Conservation (phyloP, 306 rosid species). For the Trichosanthes cucumerina region DNA sequence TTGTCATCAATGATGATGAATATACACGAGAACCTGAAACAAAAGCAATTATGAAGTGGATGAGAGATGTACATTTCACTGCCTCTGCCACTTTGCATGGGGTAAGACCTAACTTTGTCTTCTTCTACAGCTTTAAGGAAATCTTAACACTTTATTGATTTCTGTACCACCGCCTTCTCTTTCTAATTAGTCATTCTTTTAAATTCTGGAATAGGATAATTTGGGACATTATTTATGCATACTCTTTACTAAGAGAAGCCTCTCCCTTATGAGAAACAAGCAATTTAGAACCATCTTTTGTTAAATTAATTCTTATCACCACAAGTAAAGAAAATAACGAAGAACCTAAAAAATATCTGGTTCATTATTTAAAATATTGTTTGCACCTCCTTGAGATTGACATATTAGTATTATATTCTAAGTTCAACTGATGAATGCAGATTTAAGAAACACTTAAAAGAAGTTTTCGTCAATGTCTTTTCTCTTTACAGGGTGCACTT, state of each 20-base stretch:
- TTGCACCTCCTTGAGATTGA: not conserved
- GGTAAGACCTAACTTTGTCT: conserved; percentile 40
- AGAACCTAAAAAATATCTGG: not conserved
- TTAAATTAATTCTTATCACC: not conserved
- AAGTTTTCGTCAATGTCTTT: not conserved
- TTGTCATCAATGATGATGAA: conserved; percentile 42
- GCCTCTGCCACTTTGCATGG: conserved; percentile 99
- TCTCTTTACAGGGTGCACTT: conserved; percentile 66
- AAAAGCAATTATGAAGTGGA: conserved; percentile 83
- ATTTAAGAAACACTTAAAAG: not conserved
- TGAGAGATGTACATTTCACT: conserved; percentile 60
- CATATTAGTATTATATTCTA: not conserved
- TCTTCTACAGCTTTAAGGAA: not conserved
- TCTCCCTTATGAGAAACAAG: not conserved
- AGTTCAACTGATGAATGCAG: not conserved
- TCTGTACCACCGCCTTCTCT: not conserved
- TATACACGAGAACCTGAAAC: conserved; percentile 77
- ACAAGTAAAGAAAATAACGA: not conserved
- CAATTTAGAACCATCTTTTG: not conserved
- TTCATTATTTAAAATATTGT: not conserved
- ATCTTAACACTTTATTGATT: not conserved
- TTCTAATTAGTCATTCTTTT: not conserved
- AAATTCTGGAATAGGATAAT: not conserved
- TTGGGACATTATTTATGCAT: not conserved
- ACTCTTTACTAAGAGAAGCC: not conserved